phyloP scores from a whole-genome alignment of 1,139 yeast genomes.

The Neolecta irregularis region DNA sequence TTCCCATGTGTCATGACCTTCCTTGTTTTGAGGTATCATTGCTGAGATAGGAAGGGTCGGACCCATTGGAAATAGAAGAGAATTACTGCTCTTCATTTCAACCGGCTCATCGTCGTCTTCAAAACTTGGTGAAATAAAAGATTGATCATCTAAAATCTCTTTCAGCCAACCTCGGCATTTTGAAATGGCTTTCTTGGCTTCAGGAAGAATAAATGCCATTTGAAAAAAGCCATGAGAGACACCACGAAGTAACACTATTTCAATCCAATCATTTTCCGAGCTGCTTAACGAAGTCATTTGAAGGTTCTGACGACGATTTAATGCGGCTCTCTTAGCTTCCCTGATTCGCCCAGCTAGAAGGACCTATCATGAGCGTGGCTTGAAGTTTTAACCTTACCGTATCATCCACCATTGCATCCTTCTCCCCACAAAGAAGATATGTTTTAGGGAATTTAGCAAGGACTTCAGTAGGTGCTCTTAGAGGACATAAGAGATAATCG shows the following conservation, averaged over 20 bases:
- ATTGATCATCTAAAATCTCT: slow-evolving; percentile 13
- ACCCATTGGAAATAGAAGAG: too few relatives aligned
- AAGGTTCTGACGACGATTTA: slow-evolving; percentile 11
- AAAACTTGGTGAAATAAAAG: slow-evolving; percentile 4
- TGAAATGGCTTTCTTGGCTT: slow-evolving; percentile 23
- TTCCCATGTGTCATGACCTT: too few relatives aligned
- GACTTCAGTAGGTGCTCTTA: slow-evolving; percentile 18
- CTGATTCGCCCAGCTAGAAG: slow-evolving; percentile 26
- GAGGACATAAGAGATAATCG: slow-evolving; percentile 19
- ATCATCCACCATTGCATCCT: slow-evolving; percentile 19
- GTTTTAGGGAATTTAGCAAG: slow-evolving; percentile 19
- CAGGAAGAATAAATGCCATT: slow-evolving; percentile 29
- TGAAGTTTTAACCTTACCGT: slow-evolving; percentile 4
- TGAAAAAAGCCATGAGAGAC: slow-evolving; percentile 35
- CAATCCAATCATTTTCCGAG: slow-evolving; percentile 17
- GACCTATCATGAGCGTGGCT: slow-evolving; percentile 7
- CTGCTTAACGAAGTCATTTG: slow-evolving; percentile 11
- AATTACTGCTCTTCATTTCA: too few relatives aligned
- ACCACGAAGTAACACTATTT: slow-evolving; percentile 26
- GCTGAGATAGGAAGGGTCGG: too few relatives aligned
- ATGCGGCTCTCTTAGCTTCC: slow-evolving; percentile 24
- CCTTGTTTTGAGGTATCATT: too few relatives aligned
- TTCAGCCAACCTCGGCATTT: slow-evolving; percentile 18
- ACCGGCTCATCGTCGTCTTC: slow-evolving; percentile 5
- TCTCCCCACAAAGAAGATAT: slow-evolving; percentile 20